A percentile compares a stretch with the other conserved stretches of the same genome.
These are phyloP conservation scores for Xylariomycetidae sp. DNA, from an alignment of 2,329 filamentous ascomycete species.

Conservation along the genomic window DNA sequence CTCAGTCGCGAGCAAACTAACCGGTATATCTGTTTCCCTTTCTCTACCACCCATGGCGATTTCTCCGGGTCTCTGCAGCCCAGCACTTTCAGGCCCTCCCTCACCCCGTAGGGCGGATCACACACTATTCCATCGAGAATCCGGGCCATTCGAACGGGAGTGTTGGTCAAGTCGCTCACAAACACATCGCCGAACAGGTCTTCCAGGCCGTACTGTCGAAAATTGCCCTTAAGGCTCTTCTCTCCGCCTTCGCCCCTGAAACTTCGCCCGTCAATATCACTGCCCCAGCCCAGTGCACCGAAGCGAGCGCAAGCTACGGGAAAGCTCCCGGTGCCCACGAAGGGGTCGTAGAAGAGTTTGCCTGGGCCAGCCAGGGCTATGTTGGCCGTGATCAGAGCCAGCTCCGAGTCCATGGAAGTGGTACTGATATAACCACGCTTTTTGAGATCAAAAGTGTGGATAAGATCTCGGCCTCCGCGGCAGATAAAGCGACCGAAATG, in stretches of 20 bases:
- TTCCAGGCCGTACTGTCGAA: conserved; percentile 71
- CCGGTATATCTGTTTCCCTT: conserved; percentile 65
- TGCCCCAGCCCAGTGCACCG: conserved; percentile 75
- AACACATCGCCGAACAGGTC: conserved; percentile 69
- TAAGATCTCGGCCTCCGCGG: conserved; percentile 58
- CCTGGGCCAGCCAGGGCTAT: conserved; percentile 76
- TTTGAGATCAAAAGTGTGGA: conserved; percentile 79
- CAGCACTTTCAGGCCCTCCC: conserved; percentile 84
- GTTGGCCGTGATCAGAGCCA: conserved; percentile 87
- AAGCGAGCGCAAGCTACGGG: conserved; percentile 86
- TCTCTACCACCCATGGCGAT: conserved; percentile 54
- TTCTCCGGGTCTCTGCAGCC: conserved; percentile 65
- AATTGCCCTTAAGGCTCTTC: conserved; percentile 60
- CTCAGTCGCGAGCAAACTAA: conserved; percentile 31
- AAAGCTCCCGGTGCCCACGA: conserved; percentile 92
- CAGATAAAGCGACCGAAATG: conserved; percentile 70
- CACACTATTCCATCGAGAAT: conserved; percentile 83
- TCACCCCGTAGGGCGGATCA: conserved; percentile 91
- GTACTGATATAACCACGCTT: conserved; percentile 91
- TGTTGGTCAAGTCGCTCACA: conserved; percentile 81
- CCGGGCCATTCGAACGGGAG: conserved; percentile 55
- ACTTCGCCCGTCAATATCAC: conserved; percentile 88
- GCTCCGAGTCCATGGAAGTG: conserved; percentile 94
- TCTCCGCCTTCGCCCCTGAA: conserved; percentile 65
- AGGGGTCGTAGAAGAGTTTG: conserved; percentile 88